Percentiles rank a stretch among this genome's conserved stretches.
phyloP scores from a whole-genome alignment of 2,329 filamentous ascomycete genomes.

The Ceratocystis colombiana region DNA sequence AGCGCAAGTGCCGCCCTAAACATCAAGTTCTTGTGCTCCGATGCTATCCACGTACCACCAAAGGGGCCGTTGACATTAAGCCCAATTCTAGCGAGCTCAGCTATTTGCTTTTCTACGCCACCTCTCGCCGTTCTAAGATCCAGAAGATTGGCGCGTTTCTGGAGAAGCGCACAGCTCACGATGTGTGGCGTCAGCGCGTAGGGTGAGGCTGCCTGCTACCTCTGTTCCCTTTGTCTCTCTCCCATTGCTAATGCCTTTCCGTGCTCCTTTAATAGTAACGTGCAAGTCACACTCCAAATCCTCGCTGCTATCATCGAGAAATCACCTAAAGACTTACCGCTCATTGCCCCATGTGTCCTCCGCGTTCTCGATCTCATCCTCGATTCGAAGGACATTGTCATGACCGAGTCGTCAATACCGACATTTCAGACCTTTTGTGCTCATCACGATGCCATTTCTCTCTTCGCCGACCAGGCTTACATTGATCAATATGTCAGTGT shows the following conservation, averaged over 20 bases:
- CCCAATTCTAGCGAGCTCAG: conserved; percentile 94
- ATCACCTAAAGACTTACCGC: conserved; percentile 74
- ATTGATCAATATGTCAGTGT: conserved; percentile 72
- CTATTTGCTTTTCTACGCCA: conserved; percentile 94
- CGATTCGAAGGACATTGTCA: conserved; percentile 74
- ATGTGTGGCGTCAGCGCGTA: conserved; percentile 80
- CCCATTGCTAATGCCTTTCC: background rate
- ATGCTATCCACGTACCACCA: conserved; percentile 88
- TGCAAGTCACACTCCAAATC: conserved; percentile 91
- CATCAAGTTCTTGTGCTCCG: conserved; percentile 94
- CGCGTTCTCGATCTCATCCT: conserved; percentile 76
- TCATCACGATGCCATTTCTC: conserved; percentile 73
- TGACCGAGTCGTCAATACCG: conserved; percentile 81
- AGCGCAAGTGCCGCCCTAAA: conserved; percentile 71
- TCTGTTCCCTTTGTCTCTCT: background rate
- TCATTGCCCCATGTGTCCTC: conserved; percentile 77
- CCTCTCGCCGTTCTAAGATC: conserved; percentile 85
- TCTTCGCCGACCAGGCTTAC: conserved; percentile 78
- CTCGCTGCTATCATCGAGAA: conserved; percentile 87
- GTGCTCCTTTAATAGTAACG: conserved; percentile 51
- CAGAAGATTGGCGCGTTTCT: conserved; percentile 92
- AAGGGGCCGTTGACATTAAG: conserved; percentile 84
- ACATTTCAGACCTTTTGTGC: conserved; percentile 83
- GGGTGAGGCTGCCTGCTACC: conserved; percentile 46
- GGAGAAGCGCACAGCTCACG: conserved; percentile 83